Percentiles rank a stretch among this genome's conserved stretches.
These are phyloP conservation scores for Pichia kudriavzevii DNA, from an alignment of 1,139 yeast species.

Conservation along the genomic window DNA sequence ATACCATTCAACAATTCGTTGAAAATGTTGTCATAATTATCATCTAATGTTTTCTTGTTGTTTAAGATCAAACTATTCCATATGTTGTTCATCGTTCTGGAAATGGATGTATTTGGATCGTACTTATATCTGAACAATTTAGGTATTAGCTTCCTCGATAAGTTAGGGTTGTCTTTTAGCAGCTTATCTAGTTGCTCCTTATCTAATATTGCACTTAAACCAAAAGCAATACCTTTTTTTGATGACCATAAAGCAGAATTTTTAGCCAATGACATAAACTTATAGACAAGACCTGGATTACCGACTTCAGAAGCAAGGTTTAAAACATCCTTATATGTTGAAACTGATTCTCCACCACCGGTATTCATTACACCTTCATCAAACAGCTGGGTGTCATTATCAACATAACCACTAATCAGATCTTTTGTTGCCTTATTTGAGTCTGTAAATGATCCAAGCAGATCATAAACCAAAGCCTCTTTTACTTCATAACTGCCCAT, in stretches of 20 bases:
- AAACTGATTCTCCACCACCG: constrained; percentile 69
- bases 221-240: constrained; percentile 89
- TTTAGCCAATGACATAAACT: constrained; percentile 88
- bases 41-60: constrained; percentile 45
- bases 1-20: constrained; percentile 60
- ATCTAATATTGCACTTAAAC: constrained; percentile 77
- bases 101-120: constrained; percentile 74
- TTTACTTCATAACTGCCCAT: constrained; percentile 62
- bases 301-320: constrained; percentile 90
- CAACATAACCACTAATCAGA: constrained; percentile 60
- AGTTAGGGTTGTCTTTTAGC: constrained; percentile 43
- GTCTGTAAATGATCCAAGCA: constrained; percentile 75
- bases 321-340: constrained; percentile 81
- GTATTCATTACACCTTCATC: constrained; percentile 76
- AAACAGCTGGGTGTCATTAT: constrained; percentile 75
- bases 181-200: constrained; percentile 66
- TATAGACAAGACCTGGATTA: constrained; percentile 88
- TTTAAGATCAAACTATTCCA: constrained; percentile 69
- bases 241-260: constrained; percentile 89
- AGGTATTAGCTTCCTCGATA: constrained; percentile 64
- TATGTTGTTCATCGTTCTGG: constrained; percentile 78
- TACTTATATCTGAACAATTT: constrained; percentile 75
- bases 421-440: constrained; percentile 39
- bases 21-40: constrained; percentile 52
- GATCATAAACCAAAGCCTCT: constrained; percentile 67